A percentile compares a stretch with the other conserved stretches of the same genome.
These are phyloP conservation scores for Euphorbia pulcherrima DNA, from an alignment of 345 rosid species.

Conservation along the genomic window DNA sequence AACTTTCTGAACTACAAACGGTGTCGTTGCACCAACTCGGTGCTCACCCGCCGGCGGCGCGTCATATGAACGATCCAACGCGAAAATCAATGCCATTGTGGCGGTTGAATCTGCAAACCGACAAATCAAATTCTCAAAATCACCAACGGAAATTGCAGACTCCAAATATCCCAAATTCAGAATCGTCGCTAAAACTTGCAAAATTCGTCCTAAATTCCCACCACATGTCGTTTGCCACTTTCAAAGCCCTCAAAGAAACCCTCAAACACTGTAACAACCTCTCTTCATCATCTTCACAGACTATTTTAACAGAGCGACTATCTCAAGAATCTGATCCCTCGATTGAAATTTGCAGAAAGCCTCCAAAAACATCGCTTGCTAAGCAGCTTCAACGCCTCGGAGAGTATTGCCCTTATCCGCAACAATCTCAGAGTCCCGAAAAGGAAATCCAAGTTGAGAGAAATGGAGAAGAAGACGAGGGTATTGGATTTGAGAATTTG, in stretches of 20 bases:
- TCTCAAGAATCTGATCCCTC: conserved; percentile 41
- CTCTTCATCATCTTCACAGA: conserved; percentile 9
- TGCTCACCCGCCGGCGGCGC: too few species aligned
- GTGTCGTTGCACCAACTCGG: too few species aligned
- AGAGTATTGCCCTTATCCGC: too few species aligned
- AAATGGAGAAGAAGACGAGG: conserved; percentile 34
- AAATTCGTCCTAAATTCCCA: background rate
- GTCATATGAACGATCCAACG: too few species aligned
- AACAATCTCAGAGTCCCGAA: background rate
- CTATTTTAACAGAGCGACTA: conserved; percentile 14
- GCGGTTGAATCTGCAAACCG: conserved; percentile 4
- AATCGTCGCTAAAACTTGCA: background rate
- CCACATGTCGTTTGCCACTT: conserved; percentile 19
- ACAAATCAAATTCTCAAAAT: background rate
- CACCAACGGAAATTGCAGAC: background rate
- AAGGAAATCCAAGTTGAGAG: conserved; percentile 20
- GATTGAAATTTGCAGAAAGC: conserved; percentile 46
- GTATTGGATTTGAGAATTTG: conserved; percentile 29
- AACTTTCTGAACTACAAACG: too few species aligned
- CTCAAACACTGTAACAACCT: conserved; percentile 57
- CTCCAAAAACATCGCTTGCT: conserved; percentile 77
- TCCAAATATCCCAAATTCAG: background rate
- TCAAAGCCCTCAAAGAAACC: conserved; percentile 53
- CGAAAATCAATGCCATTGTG: too few species aligned
- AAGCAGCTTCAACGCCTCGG: conserved; percentile 79